These are phyloP conservation scores for Hortiboletus flavorubellus DNA, from an alignment of 768 basidiomycete species.

Conservation along the genomic window DNA sequence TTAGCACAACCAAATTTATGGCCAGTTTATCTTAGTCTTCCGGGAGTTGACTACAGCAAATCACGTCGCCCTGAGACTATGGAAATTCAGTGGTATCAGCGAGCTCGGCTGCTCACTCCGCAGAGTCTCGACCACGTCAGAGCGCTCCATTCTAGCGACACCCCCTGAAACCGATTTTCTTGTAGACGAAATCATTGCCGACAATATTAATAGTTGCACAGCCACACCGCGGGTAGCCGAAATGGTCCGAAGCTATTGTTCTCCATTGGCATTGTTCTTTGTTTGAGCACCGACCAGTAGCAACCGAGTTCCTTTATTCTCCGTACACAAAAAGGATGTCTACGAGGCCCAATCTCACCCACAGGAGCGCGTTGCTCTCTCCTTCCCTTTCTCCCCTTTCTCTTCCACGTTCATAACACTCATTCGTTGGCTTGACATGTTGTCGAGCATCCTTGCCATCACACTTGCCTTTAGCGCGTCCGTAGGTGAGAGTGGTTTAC, in stretches of 20 bases:
- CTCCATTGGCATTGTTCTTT: conserved; percentile 22
- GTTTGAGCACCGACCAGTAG: conserved; percentile 2
- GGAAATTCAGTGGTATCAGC: neutral
- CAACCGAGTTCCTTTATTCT: conserved; percentile 28
- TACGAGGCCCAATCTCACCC: neutral
- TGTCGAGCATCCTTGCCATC: conserved; percentile 37
- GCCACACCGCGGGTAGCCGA: conserved; percentile 9
- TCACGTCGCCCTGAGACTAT: neutral
- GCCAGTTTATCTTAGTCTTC: neutral
- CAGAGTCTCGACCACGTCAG: neutral
- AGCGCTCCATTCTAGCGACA: neutral
- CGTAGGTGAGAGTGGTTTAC: conserved; percentile 32
- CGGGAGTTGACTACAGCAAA: neutral
- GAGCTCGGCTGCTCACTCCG: neutral
- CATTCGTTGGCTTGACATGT: conserved; percentile 34
- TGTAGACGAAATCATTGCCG: neutral
- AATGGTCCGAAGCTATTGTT: conserved; percentile 26
- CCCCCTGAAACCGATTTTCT: neutral
- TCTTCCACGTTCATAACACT: conserved; percentile 20
- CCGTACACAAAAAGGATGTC: conserved; percentile 27
- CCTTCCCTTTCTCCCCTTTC: conserved; percentile 6
- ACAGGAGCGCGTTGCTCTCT: conserved; percentile 23
- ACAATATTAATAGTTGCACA: neutral
- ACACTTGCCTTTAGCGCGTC: conserved; percentile 37
- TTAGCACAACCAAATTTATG: neutral